Evolutionary conservation across 2,329 filamentous ascomycete genomes (phyloP).

Genomic region (Penicillium aurantiogriseum): DNA sequence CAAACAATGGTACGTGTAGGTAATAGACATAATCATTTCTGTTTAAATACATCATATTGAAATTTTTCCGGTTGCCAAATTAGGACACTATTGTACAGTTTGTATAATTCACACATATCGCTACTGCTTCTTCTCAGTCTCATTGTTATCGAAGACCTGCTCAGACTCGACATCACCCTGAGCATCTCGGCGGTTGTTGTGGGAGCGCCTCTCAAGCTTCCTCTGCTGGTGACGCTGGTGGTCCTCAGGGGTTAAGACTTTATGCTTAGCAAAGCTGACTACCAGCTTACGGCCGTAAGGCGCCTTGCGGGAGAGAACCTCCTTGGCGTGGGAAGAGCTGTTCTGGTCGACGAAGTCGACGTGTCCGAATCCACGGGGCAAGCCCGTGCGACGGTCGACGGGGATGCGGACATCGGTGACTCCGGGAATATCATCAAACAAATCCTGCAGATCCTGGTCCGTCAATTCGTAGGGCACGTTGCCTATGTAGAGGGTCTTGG

Average conservation of each 20-base stretch:
- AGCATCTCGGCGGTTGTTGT: neutral
- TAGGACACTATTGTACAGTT: neutral
- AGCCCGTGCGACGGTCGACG: constrained; percentile 76
- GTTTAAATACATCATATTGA: neutral
- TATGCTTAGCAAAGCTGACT: constrained; percentile 59
- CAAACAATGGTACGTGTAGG: too few relatives aligned
- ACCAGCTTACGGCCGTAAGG: constrained; percentile 67
- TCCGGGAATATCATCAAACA: constrained; percentile 70
- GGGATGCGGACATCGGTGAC: constrained; percentile 76
- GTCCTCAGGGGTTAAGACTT: neutral
- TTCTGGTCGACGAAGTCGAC: constrained; percentile 71
- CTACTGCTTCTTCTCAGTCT: neutral
- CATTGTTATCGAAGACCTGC: neutral
- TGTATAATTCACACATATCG: neutral
- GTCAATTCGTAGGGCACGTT: constrained; percentile 86
- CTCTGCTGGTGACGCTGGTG: neutral
- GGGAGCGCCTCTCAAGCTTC: neutral
- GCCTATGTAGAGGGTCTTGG: constrained; percentile 73
- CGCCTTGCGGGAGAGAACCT: constrained; percentile 54
- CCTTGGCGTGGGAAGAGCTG: constrained; percentile 61
- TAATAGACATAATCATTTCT: neutral
- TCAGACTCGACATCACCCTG: neutral
- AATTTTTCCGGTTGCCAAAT: neutral
- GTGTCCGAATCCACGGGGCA: constrained; percentile 80
- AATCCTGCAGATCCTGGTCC: constrained; percentile 74